phyloP scores from a whole-genome alignment of 495 filamentous ascomycete genomes.

The Neurospora discreta region DNA sequence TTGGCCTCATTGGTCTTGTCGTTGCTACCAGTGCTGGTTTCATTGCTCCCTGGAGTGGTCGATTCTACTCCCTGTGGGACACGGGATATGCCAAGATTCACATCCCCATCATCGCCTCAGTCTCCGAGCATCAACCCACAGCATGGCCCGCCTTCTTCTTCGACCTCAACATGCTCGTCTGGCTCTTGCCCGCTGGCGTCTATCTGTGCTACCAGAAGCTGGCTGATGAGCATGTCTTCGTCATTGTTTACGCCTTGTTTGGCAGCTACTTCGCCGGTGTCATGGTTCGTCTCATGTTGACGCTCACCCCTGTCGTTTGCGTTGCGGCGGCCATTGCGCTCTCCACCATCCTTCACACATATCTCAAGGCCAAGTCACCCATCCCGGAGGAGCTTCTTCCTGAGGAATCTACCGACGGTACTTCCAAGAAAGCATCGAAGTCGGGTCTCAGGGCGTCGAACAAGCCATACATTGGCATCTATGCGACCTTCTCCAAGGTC shows the following conservation, averaged over 20 bases:
- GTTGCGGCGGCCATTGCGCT: constrained; percentile 84
- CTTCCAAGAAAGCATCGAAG: constrained; percentile 41
- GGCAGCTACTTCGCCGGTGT: constrained; percentile 98
- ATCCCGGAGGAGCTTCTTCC: constrained; percentile 36
- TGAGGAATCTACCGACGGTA: constrained; percentile 36
- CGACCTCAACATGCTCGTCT: constrained; percentile 95
- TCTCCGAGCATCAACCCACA: constrained; percentile 98
- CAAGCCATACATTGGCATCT: constrained; percentile 71
- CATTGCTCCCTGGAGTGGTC: constrained; percentile 96
- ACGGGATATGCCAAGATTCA: constrained; percentile 99
- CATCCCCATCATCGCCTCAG: constrained; percentile 98
- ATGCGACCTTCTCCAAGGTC: constrained; percentile 66
- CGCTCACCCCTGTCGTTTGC: constrained; percentile 91
- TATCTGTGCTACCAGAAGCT: constrained; percentile 95
- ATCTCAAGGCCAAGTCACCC: constrained; percentile 50
- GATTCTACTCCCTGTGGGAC: constrained; percentile 99
- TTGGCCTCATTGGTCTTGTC: constrained; percentile 56
- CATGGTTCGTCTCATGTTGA: constrained; percentile 99
- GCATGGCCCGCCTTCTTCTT: constrained; percentile 99
- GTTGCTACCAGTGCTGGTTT: constrained; percentile 75
- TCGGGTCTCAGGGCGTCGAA: constrained; percentile 55
- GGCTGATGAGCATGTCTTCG: constrained; percentile 94
- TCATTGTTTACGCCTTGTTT: constrained; percentile 91
- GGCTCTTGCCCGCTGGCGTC: constrained; percentile 97
- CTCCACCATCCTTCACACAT: constrained; percentile 84